Percentiles rank a stretch among this genome's conserved stretches.
Evolutionary conservation across 2,329 filamentous ascomycete species (phyloP).

Genomic region (Myriosclerotinia curreyana): DNA sequence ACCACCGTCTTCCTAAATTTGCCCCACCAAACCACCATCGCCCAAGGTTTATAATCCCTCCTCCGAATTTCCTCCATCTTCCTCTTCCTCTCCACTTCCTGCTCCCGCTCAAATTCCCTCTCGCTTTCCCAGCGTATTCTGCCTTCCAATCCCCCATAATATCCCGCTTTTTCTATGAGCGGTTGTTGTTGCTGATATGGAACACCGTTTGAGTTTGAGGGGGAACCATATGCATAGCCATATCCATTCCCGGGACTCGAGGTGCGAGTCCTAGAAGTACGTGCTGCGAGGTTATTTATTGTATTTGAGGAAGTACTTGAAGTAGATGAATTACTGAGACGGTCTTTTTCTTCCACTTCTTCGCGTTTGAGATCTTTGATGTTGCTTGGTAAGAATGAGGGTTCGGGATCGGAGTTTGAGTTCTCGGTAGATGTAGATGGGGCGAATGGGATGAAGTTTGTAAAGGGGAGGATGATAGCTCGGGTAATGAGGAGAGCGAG

Average conservation of each 20-base stretch:
- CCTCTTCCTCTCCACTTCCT: slow-evolving; percentile 6
- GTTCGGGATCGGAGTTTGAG: background rate
- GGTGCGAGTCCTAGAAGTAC: slow-evolving; percentile 32
- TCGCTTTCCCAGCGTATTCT: slow-evolving; percentile 21
- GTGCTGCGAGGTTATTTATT: slow-evolving; percentile 26
- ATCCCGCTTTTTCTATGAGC: slow-evolving; percentile 24
- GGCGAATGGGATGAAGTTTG: slow-evolving; percentile 44
- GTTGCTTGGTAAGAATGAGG: slow-evolving; percentile 30
- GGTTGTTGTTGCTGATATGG: slow-evolving; percentile 19
- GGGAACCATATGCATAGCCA: slow-evolving; percentile 28
- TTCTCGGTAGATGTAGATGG: slow-evolving; percentile 10
- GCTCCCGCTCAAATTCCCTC: slow-evolving; percentile 21
- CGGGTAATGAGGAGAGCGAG: slow-evolving; percentile 51
- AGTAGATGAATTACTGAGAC: slow-evolving; percentile 35
- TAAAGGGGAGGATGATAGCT: slow-evolving; percentile 55
- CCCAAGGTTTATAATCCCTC: slow-evolving; percentile 11
- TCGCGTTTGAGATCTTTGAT: slow-evolving; percentile 29
- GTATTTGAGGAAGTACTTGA: slow-evolving; percentile 32
- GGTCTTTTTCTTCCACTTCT: slow-evolving; percentile 21
- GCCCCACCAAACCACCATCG: slow-evolving; percentile 10
- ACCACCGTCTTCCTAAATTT: slow-evolving; percentile 42
- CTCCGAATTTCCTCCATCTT: slow-evolving; percentile 12
- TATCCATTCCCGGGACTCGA: slow-evolving; percentile 37
- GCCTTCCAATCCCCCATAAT: slow-evolving; percentile 12
- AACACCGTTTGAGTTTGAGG: slow-evolving; percentile 13